A percentile compares a stretch with the other conserved stretches of the same genome.
phyloP scores from a whole-genome alignment of 73 alveolate genomes.

The Paraurostyla sp. region DNA sequence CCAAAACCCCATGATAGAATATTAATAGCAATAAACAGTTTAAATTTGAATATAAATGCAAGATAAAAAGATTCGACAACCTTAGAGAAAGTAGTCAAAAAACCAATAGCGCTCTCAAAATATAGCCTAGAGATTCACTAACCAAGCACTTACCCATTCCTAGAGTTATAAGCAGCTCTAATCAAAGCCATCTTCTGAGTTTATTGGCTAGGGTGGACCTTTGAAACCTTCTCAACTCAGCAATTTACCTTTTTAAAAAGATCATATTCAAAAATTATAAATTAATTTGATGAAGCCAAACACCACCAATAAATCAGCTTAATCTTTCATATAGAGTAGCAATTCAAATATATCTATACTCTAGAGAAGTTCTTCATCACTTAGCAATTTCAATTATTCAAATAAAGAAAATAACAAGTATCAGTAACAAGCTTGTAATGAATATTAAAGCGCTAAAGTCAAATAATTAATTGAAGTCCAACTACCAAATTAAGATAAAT shows the following conservation, averaged over 20 bases:
- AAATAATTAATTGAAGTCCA: background rate
- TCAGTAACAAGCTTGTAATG: background rate
- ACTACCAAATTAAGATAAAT: background rate
- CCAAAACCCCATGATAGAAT: background rate
- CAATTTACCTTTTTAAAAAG: background rate
- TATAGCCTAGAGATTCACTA: background rate
- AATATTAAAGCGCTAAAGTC: background rate
- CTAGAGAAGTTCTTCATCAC: no score
- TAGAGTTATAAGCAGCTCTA: slow-evolving; percentile 8
- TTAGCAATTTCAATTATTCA: background rate
- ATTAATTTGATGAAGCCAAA: no score
- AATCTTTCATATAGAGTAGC: no score
- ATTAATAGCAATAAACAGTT: no score
- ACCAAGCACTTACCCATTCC: slow-evolving; percentile 5
- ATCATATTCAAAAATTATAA: no score
- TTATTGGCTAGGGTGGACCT: background rate
- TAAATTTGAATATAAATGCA: no score
- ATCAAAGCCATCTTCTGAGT: background rate
- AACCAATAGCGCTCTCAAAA: background rate
- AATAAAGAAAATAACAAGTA: background rate
- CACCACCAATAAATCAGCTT: no score
- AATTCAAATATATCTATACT: no score
- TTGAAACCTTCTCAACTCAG: background rate
- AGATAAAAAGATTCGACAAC: no score
- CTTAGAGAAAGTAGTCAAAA: no score